Evolutionary conservation across 176 grass and related monocot species (phyloP).

Genomic region (Eremochloa ophiuroides): DNA sequence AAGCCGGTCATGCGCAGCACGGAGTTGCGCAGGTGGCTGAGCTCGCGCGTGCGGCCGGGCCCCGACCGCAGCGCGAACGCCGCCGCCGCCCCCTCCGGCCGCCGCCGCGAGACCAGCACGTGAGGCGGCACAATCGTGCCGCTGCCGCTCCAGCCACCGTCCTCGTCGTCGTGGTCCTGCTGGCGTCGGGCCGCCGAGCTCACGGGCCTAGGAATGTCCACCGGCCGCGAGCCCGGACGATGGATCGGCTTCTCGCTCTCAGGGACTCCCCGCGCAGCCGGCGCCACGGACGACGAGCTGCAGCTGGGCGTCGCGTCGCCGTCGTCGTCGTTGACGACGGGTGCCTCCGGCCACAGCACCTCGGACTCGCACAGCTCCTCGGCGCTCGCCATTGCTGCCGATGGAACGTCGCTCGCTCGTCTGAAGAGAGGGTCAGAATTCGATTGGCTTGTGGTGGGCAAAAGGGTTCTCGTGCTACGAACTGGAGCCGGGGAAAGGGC

Average conservation of each 20-base stretch:
- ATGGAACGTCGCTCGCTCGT: background rate
- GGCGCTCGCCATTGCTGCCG: slow-evolving; percentile 27
- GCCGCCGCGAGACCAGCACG: slow-evolving; percentile 49
- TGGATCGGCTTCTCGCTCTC: background rate
- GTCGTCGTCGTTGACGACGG: background rate
- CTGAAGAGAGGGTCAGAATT: background rate
- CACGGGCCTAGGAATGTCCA: slow-evolving; percentile 36
- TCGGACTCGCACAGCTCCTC: slow-evolving; percentile 59
- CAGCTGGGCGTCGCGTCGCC: background rate
- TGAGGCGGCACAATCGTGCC: slow-evolving; percentile 58
- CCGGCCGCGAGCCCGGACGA: background rate
- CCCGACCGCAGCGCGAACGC: slow-evolving; percentile 62
- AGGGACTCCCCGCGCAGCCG: background rate
- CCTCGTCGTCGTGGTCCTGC: slow-evolving; percentile 15
- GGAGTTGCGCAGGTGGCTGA: slow-evolving; percentile 50
- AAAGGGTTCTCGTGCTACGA: background rate
- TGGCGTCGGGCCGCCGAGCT: background rate
- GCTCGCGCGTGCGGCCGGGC: slow-evolving; percentile 61
- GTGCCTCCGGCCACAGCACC: slow-evolving; percentile 58
- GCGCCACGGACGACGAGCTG: background rate
- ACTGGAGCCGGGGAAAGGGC: background rate
- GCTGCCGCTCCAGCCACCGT: background rate
- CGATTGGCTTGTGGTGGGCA: background rate
- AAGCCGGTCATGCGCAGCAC: slow-evolving; percentile 82
- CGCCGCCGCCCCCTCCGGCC: background rate